Evolutionary conservation across 2,329 filamentous ascomycete genomes (phyloP), one percentile per base, ranked within the genome.

Genomic region (Aspergillus clavatus): DNA sequence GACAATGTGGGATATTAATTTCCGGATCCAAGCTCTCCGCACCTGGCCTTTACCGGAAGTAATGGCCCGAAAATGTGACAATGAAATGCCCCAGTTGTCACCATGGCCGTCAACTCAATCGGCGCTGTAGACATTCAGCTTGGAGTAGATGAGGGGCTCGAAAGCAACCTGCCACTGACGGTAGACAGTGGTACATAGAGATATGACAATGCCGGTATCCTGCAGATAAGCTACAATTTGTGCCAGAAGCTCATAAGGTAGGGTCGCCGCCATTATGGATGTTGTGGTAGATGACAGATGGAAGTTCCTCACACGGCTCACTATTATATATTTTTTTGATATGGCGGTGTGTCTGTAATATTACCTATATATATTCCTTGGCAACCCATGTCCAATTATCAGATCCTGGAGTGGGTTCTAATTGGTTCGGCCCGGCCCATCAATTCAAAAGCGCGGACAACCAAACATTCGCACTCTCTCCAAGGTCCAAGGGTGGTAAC

Each of bases 141-240:
- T 11, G 18, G 31, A 38, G 45, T 50, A 53, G 18, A 52, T 35
- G n/a, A 53, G 12, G n/a, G 40, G 23, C 22, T 52, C 48, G 31
- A 52, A 48, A 0, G 40, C 41, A 7, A 31, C 35, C 40, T 52
- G 39, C 52, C 46, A 55, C 45, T 43, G 27, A 21, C 45, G 50
- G 37, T 48, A 53, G 36, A 55, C 51, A 14, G 28, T 8, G 3
- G 28, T 16, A 31, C 7, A 31, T 31, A 14, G n/a, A 16, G 10
- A 3, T 7, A 16, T 12, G 5, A 14, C n/a, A 8, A 14, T 1
- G 28, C 28, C n/a, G n/a, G 12, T 7, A 2, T 16, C 3, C 16
- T 31, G 5, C 3, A 31, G 28, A 31, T 31, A 0, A 4, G 6
- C n/a, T 31, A 7, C 28, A 2, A 31, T 14, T 14, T 31, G 12